phyloP scores from a whole-genome alignment of 2,329 filamentous ascomycete genomes.

The Scleromitrula shiraiana region DNA sequence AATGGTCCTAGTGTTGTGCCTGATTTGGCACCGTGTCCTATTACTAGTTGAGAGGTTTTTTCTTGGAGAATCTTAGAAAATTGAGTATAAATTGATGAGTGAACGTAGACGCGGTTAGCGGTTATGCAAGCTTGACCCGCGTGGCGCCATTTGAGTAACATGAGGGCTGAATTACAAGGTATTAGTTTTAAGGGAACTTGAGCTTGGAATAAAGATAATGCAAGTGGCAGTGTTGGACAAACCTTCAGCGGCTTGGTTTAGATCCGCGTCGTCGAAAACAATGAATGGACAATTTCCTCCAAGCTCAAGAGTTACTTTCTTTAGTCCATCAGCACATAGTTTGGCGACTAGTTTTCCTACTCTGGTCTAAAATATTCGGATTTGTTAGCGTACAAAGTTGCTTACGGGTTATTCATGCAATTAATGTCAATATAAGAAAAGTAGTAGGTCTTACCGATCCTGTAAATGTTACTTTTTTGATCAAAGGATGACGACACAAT shows the following conservation, averaged over 20 bases:
- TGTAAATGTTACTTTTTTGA: constrained; percentile 57
- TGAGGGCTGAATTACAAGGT: constrained; percentile 29
- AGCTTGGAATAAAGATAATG: neutral
- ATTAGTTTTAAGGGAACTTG: neutral
- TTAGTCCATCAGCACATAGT: constrained; percentile 50
- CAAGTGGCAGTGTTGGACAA: constrained; percentile 9
- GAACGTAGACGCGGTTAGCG: constrained; percentile 58
- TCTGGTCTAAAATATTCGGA: constrained; percentile 37
- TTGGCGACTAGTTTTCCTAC: constrained; percentile 55
- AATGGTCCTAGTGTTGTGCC: constrained; percentile 52
- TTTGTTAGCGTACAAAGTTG: neutral
- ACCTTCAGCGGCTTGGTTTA: constrained; percentile 47
- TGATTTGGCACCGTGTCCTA: constrained; percentile 53
- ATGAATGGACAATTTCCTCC: constrained; percentile 59
- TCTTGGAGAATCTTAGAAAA: constrained; percentile 49
- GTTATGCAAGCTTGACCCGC: constrained; percentile 59
- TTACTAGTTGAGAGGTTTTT: constrained; percentile 43
- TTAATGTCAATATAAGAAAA: no score
- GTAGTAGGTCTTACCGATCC: constrained; percentile 39
- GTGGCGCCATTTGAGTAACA: constrained; percentile 47
- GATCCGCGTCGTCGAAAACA: constrained; percentile 56
- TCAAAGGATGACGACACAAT: constrained; percentile 47
- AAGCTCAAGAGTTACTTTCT: constrained; percentile 57
- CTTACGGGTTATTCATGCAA: neutral
- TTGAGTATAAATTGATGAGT: constrained; percentile 51